These are phyloP conservation scores for Cryptosporidium parvum DNA, from an alignment of 169 alveolate species.

Conservation along the genomic window DNA sequence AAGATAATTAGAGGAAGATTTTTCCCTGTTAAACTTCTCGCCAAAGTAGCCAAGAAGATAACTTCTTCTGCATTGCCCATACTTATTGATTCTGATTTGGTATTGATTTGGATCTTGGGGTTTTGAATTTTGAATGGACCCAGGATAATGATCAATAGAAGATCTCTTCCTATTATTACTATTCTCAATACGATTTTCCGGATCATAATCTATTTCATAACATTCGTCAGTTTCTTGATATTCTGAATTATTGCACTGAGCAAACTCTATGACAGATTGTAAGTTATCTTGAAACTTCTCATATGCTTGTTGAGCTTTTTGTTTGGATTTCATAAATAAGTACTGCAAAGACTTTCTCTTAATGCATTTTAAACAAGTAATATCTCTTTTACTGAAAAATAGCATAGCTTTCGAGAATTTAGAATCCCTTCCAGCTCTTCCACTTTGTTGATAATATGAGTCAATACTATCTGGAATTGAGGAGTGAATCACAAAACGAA, in stretches of 20 bases:
- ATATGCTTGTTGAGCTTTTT: constrained; percentile 52
- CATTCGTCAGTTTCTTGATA: constrained; percentile 72
- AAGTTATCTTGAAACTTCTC: constrained; percentile 76
- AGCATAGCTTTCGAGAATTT: constrained; percentile 84
- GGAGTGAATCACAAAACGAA: constrained; percentile 95
- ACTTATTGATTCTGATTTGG: constrained; percentile 31
- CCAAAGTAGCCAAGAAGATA: constrained; percentile 81
- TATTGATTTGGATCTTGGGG: constrained; percentile 31
- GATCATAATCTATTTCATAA: constrained; percentile 74
- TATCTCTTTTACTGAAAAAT: constrained; percentile 80
- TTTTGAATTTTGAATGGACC: not conserved
- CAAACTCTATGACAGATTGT: constrained; percentile 60
- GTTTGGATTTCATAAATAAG: constrained; percentile 37
- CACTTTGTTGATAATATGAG: constrained; percentile 95
- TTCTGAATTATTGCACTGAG: constrained; percentile 18
- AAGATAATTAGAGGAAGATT: not conserved
- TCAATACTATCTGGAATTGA: constrained; percentile 95
- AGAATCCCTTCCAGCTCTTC: constrained; percentile 99
- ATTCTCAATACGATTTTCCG: not conserved
- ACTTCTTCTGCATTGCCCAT: constrained; percentile 80
- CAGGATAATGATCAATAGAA: not conserved
- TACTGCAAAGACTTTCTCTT: constrained; percentile 72
- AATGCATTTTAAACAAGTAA: constrained; percentile 55
- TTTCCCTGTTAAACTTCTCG: constrained; percentile 78
- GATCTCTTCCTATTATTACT: not conserved